Evolutionary conservation across 2,329 filamentous ascomycete genomes (phyloP).

Genomic region (Ceratocystis harringtonii): DNA sequence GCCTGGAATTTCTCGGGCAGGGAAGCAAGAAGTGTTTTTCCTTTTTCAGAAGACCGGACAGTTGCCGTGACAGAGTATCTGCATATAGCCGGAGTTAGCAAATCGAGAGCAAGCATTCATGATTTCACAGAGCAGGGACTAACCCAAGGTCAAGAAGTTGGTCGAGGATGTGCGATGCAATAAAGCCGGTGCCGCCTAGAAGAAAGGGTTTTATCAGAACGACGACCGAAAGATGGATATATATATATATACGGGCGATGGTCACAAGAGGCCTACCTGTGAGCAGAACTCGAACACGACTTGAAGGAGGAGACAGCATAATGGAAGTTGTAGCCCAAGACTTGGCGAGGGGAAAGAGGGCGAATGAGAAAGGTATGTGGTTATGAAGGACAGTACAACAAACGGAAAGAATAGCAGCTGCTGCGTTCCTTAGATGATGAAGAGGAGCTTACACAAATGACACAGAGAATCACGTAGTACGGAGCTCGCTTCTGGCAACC

Average conservation of each 20-base stretch:
- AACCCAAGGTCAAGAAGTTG: conserved; percentile 25
- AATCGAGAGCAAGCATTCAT: background rate
- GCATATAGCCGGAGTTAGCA: background rate
- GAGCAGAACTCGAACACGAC: background rate
- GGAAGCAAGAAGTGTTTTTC: conserved; percentile 29
- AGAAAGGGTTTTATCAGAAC: background rate
- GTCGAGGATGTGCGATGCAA: conserved; percentile 38
- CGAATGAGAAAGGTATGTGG: background rate
- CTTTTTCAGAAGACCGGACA: conserved; percentile 28
- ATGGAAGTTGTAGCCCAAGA: background rate
- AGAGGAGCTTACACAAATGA: background rate
- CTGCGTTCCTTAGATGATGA: background rate
- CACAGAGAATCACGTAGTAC: background rate
- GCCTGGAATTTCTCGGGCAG: conserved; percentile 21
- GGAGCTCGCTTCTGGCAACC: background rate
- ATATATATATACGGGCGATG: too few species aligned
- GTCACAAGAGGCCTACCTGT: background rate
- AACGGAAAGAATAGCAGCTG: background rate
- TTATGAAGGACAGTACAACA: background rate
- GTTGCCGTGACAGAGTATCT: conserved; percentile 13
- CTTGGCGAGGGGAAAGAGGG: too few species aligned
- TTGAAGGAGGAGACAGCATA: background rate
- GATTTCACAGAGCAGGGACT: background rate
- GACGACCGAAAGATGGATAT: too few species aligned
- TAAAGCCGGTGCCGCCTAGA: conserved; percentile 37